Conservation (phyloP, 768 basidiomycete genomes). For the Mycena capillaripes region DNA sequence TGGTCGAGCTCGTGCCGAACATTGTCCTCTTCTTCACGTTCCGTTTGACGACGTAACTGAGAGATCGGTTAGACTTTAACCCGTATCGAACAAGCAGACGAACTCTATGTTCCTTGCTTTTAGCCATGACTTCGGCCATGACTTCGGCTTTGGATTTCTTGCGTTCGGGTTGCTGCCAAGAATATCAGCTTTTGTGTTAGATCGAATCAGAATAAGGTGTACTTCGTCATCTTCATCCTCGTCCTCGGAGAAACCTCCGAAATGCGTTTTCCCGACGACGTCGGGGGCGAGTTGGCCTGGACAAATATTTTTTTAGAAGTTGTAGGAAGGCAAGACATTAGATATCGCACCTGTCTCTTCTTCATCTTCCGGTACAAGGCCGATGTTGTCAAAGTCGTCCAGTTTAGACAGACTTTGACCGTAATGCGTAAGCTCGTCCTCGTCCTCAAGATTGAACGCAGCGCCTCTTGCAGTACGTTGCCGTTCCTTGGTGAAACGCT, state of each 20-base stretch:
- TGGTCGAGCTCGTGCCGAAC: constrained; percentile 91
- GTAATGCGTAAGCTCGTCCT: constrained; percentile 92
- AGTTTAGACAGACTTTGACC: constrained; percentile 88
- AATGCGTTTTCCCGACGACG: constrained; percentile 79
- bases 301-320: constrained; percentile 1
- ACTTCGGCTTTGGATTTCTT: constrained; percentile 97
- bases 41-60: constrained; percentile 89
- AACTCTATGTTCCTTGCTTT: constrained; percentile 97
- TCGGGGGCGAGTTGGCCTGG: constrained; percentile 78
- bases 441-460: constrained; percentile 92
- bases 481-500: constrained; percentile 93
- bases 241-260: constrained; percentile 87
- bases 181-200: constrained; percentile 20
- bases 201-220: constrained; percentile 1
- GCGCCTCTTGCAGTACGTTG: constrained; percentile 82
- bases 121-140: constrained; percentile 98
- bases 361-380: constrained; percentile 73
- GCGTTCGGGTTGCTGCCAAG: constrained; percentile 69
- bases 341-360: constrained; percentile 57
- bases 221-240: constrained; percentile 66
- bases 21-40: constrained; percentile 87
- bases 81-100: constrained; percentile 33
- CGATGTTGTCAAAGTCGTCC: constrained; percentile 86
- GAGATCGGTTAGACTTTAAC: neutral
- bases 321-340: neutral